Base-by-base conservation (phyloP, 2,329 filamentous ascomycete genomes). In the Aspergillaceae sp. region DNA sequence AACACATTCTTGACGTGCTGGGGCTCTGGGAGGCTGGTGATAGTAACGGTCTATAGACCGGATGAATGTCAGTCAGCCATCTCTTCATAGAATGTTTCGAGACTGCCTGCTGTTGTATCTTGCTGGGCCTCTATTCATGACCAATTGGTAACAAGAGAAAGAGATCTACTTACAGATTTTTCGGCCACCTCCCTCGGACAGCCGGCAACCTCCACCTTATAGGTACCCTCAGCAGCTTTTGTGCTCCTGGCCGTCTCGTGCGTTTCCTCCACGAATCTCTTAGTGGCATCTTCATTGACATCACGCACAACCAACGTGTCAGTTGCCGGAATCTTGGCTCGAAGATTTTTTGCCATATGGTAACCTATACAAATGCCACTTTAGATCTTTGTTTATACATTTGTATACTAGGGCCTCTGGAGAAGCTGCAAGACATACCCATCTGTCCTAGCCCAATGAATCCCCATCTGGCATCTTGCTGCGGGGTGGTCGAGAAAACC, bases 21-120 rank as follows among this genome's bases (percentile, higher is more conserved):
- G 1, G 91, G 88, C 58, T 94, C 88, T 0, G 92, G 92, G 1
- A 98, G 79, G 48, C 88, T 89, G 8, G 90, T 94, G 46, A 98
- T 82, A 51, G 94, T 81, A 29, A 82, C 85, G 69, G 90, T 84
- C 91, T 96, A 56, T 45, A 19, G 19, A 19, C 19, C 19, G 19
- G 19, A 19, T 19, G 19, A 19, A 19, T 19, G 2, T 19, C 19
- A 19, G 19, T 19, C 19, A 19, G 19, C 19, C 19, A 19, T 19
- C 19, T 19, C 19, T 19, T 19, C 19, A 19, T 19, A 19, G 19
- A 19, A 19, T 19, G 19, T 19, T 19, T 19, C 19, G 19, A 19
- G 19, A 19, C 19, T 19, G 19, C 19, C 2, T 19, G 19, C 19
- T 19, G 19, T 19, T 19, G 19, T 19, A 19, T 19, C 19, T 1